A percentile compares a stretch with the other conserved stretches of the same genome.
Conservation (phyloP, 208 protist genomes). For the Phytomonas sp. region DNA sequence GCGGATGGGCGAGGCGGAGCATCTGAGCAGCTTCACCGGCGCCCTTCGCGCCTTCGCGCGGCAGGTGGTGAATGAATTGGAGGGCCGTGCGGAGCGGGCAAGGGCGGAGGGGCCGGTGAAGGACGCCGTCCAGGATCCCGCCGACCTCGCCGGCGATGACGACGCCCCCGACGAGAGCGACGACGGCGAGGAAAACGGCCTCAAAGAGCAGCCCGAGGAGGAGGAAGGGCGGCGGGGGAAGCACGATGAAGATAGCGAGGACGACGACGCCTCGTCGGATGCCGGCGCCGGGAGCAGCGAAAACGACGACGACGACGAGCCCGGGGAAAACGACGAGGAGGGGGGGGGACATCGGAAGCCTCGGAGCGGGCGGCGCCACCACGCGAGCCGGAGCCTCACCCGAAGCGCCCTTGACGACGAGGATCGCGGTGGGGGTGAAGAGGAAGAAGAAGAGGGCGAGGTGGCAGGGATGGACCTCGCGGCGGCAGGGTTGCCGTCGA, state of each 20-base stretch:
- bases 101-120: conserved; percentile 15
- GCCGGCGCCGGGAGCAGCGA: conserved; percentile 10
- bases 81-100: conserved; percentile 32
- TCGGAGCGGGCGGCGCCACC: conserved; percentile 1
- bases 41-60: conserved; percentile 50
- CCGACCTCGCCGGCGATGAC: not conserved
- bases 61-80: conserved; percentile 40
- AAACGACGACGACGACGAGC: conserved; percentile 13
- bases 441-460: not conserved
- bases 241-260: conserved; percentile 14
- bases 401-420: too few relatives aligned
- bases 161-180: conserved; percentile 6
- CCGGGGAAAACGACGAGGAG: conserved; percentile 14
- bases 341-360: conserved; percentile 11
- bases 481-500: too few relatives aligned
- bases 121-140: conserved; percentile 9
- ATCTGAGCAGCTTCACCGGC: conserved; percentile 46
- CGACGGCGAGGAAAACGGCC: not conserved
- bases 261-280: conserved; percentile 14
- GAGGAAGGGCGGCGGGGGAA: not conserved
- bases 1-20: conserved; percentile 74
- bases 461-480: too few relatives aligned
- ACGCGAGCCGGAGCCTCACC: too few relatives aligned
- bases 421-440: conserved; percentile 8
- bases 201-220: not conserved